Evolutionary conservation across 352 stramenopile genomes (phyloP).

Genomic region (Phytophthora podocarpi): DNA sequence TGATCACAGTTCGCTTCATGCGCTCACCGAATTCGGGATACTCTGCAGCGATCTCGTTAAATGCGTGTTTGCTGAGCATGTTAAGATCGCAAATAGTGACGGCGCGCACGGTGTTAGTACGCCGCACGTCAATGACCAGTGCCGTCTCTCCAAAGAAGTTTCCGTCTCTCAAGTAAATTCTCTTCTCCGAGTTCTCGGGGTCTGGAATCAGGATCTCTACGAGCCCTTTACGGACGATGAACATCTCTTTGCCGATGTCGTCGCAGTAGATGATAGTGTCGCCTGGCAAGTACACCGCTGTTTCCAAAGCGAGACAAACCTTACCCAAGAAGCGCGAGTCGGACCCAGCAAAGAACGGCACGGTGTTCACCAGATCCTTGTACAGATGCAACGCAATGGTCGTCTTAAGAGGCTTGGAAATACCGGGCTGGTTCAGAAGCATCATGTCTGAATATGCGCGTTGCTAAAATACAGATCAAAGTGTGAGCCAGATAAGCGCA

Average conservation of each 20-base stretch:
- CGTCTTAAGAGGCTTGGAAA: conserved; percentile 77
- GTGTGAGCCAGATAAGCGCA: no score
- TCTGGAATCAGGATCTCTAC: conserved; percentile 77
- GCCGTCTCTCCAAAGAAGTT: conserved; percentile 84
- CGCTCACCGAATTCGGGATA: conserved; percentile 81
- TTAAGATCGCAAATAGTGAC: conserved; percentile 84
- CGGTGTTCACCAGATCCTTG: conserved; percentile 80
- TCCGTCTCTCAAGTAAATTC: conserved; percentile 74
- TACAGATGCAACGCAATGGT: conserved; percentile 83
- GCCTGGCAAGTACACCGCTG: conserved; percentile 74
- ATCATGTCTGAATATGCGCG: conserved; percentile 88
- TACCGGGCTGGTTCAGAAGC: conserved; percentile 76
- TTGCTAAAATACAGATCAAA: conserved; percentile 60
- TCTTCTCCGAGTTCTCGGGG: conserved; percentile 51
- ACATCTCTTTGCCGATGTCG: conserved; percentile 87
- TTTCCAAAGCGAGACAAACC: conserved; percentile 78
- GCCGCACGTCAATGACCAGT: conserved; percentile 79
- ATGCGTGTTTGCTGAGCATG: conserved; percentile 75
- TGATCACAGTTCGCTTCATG: conserved; percentile 85
- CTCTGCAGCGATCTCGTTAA: conserved; percentile 83
- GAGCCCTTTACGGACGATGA: conserved; percentile 86
- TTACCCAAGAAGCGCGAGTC: conserved; percentile 79
- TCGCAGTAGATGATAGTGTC: conserved; percentile 86
- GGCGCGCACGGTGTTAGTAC: conserved; percentile 78
- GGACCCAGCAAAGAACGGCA: conserved; percentile 80